A percentile compares a stretch with the other conserved stretches of the same genome.
Conservation (phyloP, 345 rosid species). For the Heritiera fomes region DNA sequence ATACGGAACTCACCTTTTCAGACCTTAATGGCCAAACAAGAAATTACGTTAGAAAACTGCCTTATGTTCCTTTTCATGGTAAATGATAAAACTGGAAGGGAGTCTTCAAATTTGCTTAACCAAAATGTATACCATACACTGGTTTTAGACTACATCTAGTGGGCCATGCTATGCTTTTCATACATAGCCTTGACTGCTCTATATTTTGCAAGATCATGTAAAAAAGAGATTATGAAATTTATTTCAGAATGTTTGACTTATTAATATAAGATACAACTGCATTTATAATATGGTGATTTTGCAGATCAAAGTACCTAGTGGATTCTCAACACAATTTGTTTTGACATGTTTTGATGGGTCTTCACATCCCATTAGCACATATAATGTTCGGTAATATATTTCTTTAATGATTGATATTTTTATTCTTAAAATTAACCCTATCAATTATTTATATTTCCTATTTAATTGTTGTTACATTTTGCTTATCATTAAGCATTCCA, state of each 20-base stretch:
- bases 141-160: not conserved
- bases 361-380: conserved; percentile 65
- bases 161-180: not conserved
- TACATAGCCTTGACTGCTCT: not conserved
- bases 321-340: conserved; percentile 75
- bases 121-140: not conserved
- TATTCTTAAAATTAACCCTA: not conserved
- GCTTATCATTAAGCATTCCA: not conserved
- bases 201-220: not conserved
- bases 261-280: not conserved
- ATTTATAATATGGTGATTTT: conserved; percentile 20
- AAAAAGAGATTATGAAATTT: not conserved
- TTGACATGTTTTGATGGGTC: conserved; percentile 74
- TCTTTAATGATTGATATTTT: not conserved
- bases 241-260: not conserved
- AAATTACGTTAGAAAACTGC: not conserved
- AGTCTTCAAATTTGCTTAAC: not conserved
- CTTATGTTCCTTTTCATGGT: not conserved
- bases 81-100: conserved; percentile 3
- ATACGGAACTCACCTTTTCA: not conserved
- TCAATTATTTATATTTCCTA: not conserved
- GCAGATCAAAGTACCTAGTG: conserved; percentile 89
- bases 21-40: not conserved
- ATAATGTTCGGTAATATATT: conserved; percentile 54
- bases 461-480: not conserved